phyloP scores from a whole-genome alignment of 257 asterid genomes.

The Solanum megistacrolobum region DNA sequence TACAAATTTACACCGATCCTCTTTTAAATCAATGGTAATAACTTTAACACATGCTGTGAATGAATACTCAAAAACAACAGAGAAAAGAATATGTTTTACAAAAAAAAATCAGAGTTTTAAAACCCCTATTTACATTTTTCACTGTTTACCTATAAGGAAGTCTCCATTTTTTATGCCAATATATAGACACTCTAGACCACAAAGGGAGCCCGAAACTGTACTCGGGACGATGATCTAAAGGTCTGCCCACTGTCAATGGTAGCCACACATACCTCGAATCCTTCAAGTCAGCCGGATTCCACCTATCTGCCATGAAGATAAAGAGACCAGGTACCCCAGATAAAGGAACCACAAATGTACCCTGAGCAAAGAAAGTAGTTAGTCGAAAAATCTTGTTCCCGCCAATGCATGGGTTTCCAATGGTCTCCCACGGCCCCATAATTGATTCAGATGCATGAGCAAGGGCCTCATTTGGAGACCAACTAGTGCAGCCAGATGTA shows the following conservation, averaged over 20 bases:
- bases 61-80: background rate
- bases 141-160: conserved; percentile 45
- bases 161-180: conserved; percentile 94
- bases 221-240: conserved; percentile 65
- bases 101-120: background rate
- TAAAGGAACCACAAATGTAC: conserved; percentile 78
- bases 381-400: conserved; percentile 48
- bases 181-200: conserved; percentile 85
- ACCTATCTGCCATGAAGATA: conserved; percentile 87
- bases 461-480: conserved; percentile 94
- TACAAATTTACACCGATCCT: background rate
- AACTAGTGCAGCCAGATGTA: conserved; percentile 92
- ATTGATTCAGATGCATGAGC: conserved; percentile 79
- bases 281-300: conserved; percentile 87
- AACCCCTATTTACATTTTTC: conserved; percentile 3
- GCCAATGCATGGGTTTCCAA: conserved; percentile 92
- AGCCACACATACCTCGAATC: conserved; percentile 92
- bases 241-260: conserved; percentile 66
- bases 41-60: background rate
- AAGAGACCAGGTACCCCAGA: conserved; percentile 47
- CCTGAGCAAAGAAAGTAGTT: conserved; percentile 79
- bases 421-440: conserved; percentile 88
- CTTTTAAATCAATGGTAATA: background rate
- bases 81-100: background rate
- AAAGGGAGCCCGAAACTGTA: conserved; percentile 70